phyloP scores from a whole-genome alignment of 202 grass and related monocot species.

The Tripidium arundinaceum region DNA sequence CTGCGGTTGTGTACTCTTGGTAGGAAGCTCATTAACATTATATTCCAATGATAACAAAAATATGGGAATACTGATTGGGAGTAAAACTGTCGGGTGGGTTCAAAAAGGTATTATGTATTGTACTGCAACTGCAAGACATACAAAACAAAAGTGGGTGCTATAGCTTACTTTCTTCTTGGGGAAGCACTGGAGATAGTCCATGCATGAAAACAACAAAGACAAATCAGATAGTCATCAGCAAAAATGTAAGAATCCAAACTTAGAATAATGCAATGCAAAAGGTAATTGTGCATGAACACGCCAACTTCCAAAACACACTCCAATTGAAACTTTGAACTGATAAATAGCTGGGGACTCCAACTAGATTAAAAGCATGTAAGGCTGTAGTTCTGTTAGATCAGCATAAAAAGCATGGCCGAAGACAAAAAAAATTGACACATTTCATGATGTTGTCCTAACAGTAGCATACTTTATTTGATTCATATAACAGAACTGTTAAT shows the following conservation, averaged over 20 bases:
- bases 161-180: slow-evolving; percentile 96
- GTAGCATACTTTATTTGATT: background rate
- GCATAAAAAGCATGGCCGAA: background rate
- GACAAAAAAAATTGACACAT: background rate
- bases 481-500: background rate
- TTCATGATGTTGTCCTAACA: background rate
- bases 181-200: slow-evolving; percentile 65
- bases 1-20: background rate
- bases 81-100: background rate
- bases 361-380: background rate
- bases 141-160: slow-evolving; percentile 19
- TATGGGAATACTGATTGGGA: background rate
- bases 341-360: background rate
- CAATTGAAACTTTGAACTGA: slow-evolving; percentile 15
- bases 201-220: slow-evolving; percentile 38
- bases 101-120: slow-evolving; percentile 13
- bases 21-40: slow-evolving; percentile 6
- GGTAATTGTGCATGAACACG: slow-evolving; percentile 8
- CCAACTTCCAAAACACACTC: background rate
- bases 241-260: slow-evolving; percentile 8
- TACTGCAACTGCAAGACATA: background rate
- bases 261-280: slow-evolving; percentile 1
- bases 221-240: slow-evolving; percentile 39
- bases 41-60: slow-evolving; percentile 2
- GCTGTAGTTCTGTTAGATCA: slow-evolving; percentile 10